Conservation (phyloP, 805 yeast species). For the Priceomyces castillae region DNA sequence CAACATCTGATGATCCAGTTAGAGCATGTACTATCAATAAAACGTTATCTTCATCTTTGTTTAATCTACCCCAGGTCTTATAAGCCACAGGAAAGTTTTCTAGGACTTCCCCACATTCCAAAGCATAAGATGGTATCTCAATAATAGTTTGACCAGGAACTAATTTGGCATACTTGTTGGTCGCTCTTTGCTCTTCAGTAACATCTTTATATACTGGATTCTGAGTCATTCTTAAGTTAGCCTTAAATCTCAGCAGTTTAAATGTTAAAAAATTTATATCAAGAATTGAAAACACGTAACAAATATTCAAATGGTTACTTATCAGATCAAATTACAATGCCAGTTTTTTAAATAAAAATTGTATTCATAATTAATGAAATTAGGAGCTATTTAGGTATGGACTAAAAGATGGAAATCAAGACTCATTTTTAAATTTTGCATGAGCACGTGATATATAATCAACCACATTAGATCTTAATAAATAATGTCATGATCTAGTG, state of each 20-base stretch:
- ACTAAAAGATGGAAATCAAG: too few relatives aligned
- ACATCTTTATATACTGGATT: conserved; percentile 34
- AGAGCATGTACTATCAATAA: conserved; percentile 93
- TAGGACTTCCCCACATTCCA: conserved; percentile 81
- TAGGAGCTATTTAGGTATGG: too few relatives aligned
- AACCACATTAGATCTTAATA: background rate
- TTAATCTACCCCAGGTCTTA: conserved; percentile 91
- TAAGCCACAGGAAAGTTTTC: conserved; percentile 85
- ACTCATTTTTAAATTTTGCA: background rate
- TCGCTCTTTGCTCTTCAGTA: conserved; percentile 43
- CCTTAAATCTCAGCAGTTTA: too few relatives aligned
- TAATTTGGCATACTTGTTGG: conserved; percentile 66
- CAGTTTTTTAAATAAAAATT: too few relatives aligned
- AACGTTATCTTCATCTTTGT: conserved; percentile 66
- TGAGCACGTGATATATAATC: background rate
- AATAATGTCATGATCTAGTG: too few relatives aligned
- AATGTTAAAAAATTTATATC: too few relatives aligned
- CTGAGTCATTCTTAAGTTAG: background rate
- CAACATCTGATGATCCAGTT: conserved; percentile 92
- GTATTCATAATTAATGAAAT: too few relatives aligned
- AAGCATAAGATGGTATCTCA: conserved; percentile 65
- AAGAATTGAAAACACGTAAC: too few relatives aligned
- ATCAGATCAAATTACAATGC: too few relatives aligned
- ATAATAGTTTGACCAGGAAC: conserved; percentile 78
- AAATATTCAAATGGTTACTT: too few relatives aligned